These are phyloP conservation scores for Niebla homalea DNA, from an alignment of 495 filamentous ascomycete genomes.

Conservation along the genomic window DNA sequence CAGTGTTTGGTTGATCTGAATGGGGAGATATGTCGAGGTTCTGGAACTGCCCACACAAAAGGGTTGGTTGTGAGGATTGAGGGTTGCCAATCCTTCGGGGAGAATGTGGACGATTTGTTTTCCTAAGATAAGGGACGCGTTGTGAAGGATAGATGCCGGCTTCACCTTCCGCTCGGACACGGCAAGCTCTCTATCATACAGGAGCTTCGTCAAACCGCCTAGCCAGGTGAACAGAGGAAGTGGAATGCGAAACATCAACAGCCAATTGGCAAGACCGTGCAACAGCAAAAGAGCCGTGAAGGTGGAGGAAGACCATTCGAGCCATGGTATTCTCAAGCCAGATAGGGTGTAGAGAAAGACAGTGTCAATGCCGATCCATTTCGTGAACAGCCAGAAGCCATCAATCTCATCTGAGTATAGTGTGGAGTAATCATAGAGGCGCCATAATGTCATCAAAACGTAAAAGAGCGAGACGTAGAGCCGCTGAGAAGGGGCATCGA, in stretches of 20 bases:
- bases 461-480: constrained; percentile 74
- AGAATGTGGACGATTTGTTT: constrained; percentile 94
- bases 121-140: constrained; percentile 82
- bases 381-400: constrained; percentile 76
- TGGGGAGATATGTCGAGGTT: constrained; percentile 54
- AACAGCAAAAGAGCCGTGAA: constrained; percentile 49
- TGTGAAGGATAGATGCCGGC: constrained; percentile 69
- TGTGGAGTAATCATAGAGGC: constrained; percentile 67
- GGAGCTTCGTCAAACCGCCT: constrained; percentile 50
- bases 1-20: constrained; percentile 83
- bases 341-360: constrained; percentile 76
- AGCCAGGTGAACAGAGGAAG: constrained; percentile 56
- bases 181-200: constrained; percentile 82
- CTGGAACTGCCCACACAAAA: constrained; percentile 63
- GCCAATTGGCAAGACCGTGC: constrained; percentile 59
- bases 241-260: constrained; percentile 85
- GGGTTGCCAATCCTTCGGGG: constrained; percentile 79
- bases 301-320: constrained; percentile 70
- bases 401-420: constrained; percentile 63
- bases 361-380: constrained; percentile 78
- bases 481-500: constrained; percentile 82
- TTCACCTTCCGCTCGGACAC: constrained; percentile 84
- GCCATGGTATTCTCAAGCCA: constrained; percentile 80
- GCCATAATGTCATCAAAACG: constrained; percentile 57
- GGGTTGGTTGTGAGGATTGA: constrained; percentile 65